Conservation (phyloP, 768 basidiomycete genomes). For the Leccinum ochraceum region DNA sequence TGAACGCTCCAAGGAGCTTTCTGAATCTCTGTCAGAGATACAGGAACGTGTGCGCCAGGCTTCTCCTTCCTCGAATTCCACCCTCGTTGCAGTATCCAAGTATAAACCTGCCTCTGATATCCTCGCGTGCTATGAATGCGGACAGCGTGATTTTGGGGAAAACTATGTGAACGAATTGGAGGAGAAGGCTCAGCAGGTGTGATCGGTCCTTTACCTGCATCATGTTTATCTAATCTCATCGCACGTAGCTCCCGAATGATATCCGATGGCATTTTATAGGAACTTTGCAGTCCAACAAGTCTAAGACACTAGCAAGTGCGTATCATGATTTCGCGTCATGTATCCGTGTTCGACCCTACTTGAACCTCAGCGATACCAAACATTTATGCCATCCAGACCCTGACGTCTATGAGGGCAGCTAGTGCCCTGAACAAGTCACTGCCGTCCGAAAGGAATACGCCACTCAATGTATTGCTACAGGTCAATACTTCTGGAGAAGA, state of each 20-base stretch:
- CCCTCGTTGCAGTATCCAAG: slow-evolving; percentile 90
- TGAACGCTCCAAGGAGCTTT: slow-evolving; percentile 55
- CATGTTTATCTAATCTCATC: slow-evolving; percentile 11
- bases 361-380: slow-evolving; percentile 74
- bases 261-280: slow-evolving; percentile 99
- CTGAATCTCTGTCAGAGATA: slow-evolving; percentile 54
- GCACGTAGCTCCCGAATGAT: slow-evolving; percentile 71
- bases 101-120: slow-evolving; percentile 89
- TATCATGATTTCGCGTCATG: slow-evolving; percentile 8
- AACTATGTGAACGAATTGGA: slow-evolving; percentile 95
- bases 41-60: slow-evolving; percentile 45
- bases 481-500: slow-evolving; percentile 96
- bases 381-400: slow-evolving; percentile 82
- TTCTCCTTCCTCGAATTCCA: slow-evolving; percentile 29
- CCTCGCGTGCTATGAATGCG: slow-evolving; percentile 74
- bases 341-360: slow-evolving; percentile 8
- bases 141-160: slow-evolving; percentile 93
- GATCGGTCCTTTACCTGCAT: slow-evolving; percentile 20
- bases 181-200: slow-evolving; percentile 76
- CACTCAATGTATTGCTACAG: slow-evolving; percentile 85
- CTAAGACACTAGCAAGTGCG: slow-evolving; percentile 81
- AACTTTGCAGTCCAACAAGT: slow-evolving; percentile 90
- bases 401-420: slow-evolving; percentile 81
- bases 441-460: slow-evolving; percentile 49
- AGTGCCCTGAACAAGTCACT: slow-evolving; percentile 76